Evolutionary conservation across 202 grass and related monocot species (phyloP), one percentile per base, ranked within the genome.

Genomic region (Dendrocalamus latiflorus): DNA sequence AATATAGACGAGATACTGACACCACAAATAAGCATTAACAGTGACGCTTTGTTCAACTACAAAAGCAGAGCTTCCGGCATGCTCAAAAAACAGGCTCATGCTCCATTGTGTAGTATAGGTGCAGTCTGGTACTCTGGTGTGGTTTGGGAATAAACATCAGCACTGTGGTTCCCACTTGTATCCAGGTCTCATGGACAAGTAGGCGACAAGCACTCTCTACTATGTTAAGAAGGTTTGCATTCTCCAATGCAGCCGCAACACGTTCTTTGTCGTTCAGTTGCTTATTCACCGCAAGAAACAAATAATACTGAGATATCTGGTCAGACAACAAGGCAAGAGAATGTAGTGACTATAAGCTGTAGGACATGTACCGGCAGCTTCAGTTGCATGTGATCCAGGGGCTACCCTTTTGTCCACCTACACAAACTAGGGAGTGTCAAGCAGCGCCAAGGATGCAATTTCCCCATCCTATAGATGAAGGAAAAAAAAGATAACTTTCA

Each of bases 321-420:
- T 9, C 39, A 42, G 39, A 1, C 39, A 42, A 42, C 26, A 1
- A 50, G 22, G 65, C n/a, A 51, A 44, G 22, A 68, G 2, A 74
- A 70, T 45, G 55, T 53, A 20, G 53, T 43, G 20, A 63, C 22
- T 71, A 44, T 61, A 80, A 62, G 57, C 17, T 25, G 3, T 66
- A 56, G 5, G 75, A 33, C 12, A 90, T n/a, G 70, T 91, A 98
- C 95, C 87, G 16, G 90, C 82, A 76, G 90, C 81, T 94, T 94
- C 92, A 45, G 95, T 94, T 85, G 90, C 89, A 85, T 94, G 95
- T 22, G 90, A 90, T 78, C 95, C 95, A 82, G 92, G 95, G 11
- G 95, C 86, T 64, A 98, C 76, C 73, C 87, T 86, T 83, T 93
- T 91, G 60, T 94, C 90, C 60, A 94, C 89, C 95, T 98, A 38